Percentiles rank a stretch among this genome's conserved stretches.
Evolutionary conservation across 1,284 basidiomycete species (phyloP).

Genomic region (Puccinia coronata): DNA sequence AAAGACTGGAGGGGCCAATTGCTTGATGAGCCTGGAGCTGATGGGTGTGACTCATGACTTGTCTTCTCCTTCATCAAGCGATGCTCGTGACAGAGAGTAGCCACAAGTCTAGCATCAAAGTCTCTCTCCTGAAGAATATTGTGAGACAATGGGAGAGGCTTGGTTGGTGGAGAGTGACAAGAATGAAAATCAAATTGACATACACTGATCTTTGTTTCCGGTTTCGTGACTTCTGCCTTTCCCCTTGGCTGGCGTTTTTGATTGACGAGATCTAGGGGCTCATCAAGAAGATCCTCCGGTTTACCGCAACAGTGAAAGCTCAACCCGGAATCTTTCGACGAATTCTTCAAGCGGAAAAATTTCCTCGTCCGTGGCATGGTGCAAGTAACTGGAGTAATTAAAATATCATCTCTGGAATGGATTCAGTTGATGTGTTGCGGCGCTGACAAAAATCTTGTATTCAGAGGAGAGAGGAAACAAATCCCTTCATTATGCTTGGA

Average conservation of each 20-base stretch:
- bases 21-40: neutral
- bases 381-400: constrained; percentile 24
- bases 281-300: constrained; percentile 26
- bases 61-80: constrained; percentile 26
- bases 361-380: constrained; percentile 34
- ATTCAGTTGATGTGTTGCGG: constrained; percentile 11
- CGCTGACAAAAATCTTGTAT: constrained; percentile 12
- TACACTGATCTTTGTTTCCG: constrained; percentile 15
- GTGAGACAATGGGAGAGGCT: neutral
- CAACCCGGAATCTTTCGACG: constrained; percentile 41
- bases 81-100: constrained; percentile 31
- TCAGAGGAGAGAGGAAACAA: constrained; percentile 15
- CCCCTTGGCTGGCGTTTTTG: neutral
- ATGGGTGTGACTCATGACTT: neutral
- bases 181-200: neutral
- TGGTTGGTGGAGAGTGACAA: neutral
- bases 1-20: constrained; percentile 17
- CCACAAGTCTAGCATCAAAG: constrained; percentile 31
- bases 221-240: neutral
- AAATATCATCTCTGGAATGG: constrained; percentile 24
- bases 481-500: constrained; percentile 9
- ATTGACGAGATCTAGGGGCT: constrained; percentile 12
- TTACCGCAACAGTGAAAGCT: constrained; percentile 44
- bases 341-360: constrained; percentile 40
- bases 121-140: constrained; percentile 11